Evolutionary conservation across 371 early-diverging fungal species (phyloP).

Genomic region (Lichtheimia corymbifera): DNA sequence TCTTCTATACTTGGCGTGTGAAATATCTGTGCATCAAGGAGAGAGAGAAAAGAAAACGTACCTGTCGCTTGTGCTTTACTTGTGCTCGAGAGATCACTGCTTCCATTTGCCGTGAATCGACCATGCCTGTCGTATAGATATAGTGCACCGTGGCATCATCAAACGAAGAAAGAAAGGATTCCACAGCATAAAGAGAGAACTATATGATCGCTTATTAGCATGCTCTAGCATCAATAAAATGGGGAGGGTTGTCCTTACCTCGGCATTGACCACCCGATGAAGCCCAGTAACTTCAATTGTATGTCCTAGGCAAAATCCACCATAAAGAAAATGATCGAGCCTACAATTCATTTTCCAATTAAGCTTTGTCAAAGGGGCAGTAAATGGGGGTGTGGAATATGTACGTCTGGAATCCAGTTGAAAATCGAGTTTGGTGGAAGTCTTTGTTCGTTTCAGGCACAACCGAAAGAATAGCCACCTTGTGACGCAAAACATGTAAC

Average conservation of each 20-base stretch:
- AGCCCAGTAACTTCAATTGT: neutral
- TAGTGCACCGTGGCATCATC: neutral
- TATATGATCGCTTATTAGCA: neutral
- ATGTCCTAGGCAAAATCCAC: neutral
- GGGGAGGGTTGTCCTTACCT: neutral
- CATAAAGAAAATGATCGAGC: neutral
- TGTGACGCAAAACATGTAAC: neutral
- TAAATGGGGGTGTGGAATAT: neutral
- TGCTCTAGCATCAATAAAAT: neutral
- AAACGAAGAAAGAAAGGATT: neutral
- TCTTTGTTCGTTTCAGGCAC: neutral
- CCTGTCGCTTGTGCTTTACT: neutral
- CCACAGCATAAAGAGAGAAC: neutral
- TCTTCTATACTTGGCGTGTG: no score
- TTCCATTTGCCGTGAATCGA: neutral
- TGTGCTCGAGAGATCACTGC: neutral
- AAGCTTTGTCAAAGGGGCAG: neutral
- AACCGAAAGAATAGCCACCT: neutral
- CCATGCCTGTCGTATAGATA: neutral
- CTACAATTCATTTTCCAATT: neutral
- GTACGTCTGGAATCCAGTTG: neutral
- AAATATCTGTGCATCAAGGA: no score
- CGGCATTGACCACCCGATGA: neutral
- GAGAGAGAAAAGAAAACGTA: neutral
- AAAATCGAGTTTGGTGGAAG: neutral